Evolutionary conservation across 1,284 basidiomycete genomes (phyloP), one percentile per base, ranked within the genome.

Genomic region (Pseudozyma pruni): DNA sequence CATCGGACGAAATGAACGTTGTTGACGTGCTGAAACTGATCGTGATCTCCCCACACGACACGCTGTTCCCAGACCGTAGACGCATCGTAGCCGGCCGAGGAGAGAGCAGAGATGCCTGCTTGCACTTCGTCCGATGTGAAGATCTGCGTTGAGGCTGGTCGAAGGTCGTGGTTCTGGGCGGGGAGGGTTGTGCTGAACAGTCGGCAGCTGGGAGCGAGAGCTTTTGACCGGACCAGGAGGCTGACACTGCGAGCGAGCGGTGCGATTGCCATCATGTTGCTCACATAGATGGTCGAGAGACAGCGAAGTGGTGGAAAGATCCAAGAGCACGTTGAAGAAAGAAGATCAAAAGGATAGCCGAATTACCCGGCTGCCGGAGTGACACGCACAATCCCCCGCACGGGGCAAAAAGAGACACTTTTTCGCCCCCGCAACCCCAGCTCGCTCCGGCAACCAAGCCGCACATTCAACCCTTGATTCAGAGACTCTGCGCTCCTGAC

Each of bases 1-100:
- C 76, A 80, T 5, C 74, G 57, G 3, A 80, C 61, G 29, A 75
- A 80, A 51, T 76, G 70, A 9, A 75, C 76, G 25, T 80, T 80
- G 62, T 80, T 80, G 17, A 78, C 74, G 31, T 79, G 77, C 16
- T 62, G 67, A 43, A 75, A 79, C 53, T 76, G 73, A 35, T 76
- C 74, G 25, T 72, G 59, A 35, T 76, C 72, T 16, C 66, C 76
- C 76, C 76, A 78, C 2, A 60, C 52, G 0, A 78, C 66, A 5
- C 66, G 20, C 46, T 78, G 76, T 17, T 71, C 72, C 57, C 56
- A 72, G 2, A 74, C 46, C 7, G 52, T 55, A 0, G 19, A 4
- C 0, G 42, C 16, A 29, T 72, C 69, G 34, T 68, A 72, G 0
- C 69, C 63, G 2, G 42, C 57, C 1, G 27, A 14, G 3, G 16